phyloP scores from a whole-genome alignment of 1,284 basidiomycete species.

The Pseudozyma sp. region DNA sequence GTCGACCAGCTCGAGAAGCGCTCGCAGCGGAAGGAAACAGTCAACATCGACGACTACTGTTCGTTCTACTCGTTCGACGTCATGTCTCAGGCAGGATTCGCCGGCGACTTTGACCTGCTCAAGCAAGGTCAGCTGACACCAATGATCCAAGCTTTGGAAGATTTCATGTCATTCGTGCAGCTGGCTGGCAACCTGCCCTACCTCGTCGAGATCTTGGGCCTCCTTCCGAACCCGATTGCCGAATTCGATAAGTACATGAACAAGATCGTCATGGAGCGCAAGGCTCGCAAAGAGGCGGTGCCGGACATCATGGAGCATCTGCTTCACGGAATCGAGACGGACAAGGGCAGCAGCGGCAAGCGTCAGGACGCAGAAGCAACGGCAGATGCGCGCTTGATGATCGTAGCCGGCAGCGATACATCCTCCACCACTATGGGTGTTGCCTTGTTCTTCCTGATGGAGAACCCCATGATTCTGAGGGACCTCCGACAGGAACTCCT shows the following conservation, averaged over 20 bases:
- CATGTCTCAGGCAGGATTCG: constrained; percentile 42
- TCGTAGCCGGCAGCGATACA: constrained; percentile 51
- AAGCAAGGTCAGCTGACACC: constrained; percentile 31
- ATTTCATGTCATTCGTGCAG: constrained; percentile 30
- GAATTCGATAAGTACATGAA: constrained; percentile 41
- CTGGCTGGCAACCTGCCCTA: constrained; percentile 46
- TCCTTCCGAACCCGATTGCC: constrained; percentile 41
- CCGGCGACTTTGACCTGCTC: constrained; percentile 37
- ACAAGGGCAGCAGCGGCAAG: constrained; percentile 5
- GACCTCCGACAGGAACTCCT: constrained; percentile 29
- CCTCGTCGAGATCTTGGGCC: constrained; percentile 25
- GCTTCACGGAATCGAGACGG: constrained; percentile 11
- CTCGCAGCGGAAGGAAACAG: constrained; percentile 21
- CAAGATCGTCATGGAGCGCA: constrained; percentile 29
- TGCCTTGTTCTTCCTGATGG: constrained; percentile 32
- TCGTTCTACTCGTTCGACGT: constrained; percentile 46
- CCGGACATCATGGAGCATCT: constrained; percentile 41
- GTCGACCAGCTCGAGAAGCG: constrained; percentile 31
- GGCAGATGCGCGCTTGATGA: constrained; percentile 39
- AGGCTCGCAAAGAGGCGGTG: constrained; percentile 15
- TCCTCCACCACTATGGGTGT: constrained; percentile 37
- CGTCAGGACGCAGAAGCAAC: constrained; percentile 16
- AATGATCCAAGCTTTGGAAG: constrained; percentile 32
- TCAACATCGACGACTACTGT: constrained; percentile 42
- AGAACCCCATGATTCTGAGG: constrained; percentile 15